Percentiles rank a stretch among this genome's conserved stretches.
These are phyloP conservation scores for Sarocladium strictum DNA, from an alignment of 2,329 filamentous ascomycete species.

Conservation along the genomic window DNA sequence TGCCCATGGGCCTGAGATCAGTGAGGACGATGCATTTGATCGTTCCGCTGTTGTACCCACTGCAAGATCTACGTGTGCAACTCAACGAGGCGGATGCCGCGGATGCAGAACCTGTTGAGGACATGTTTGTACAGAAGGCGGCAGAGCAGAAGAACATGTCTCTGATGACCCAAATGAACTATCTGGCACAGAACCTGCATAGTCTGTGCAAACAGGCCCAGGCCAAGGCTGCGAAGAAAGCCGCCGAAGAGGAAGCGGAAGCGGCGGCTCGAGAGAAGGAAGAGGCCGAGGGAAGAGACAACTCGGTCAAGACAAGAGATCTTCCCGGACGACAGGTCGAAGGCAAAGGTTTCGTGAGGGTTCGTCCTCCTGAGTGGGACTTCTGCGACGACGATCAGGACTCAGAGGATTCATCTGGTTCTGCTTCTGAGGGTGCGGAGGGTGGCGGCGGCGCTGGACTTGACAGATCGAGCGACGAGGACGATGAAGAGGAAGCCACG, in stretches of 20 bases:
- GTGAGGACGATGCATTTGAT: conserved; percentile 62
- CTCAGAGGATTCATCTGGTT: conserved; percentile 35
- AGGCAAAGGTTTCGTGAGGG: conserved; percentile 59
- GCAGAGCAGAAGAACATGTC: conserved; percentile 52
- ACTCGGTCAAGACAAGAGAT: conserved; percentile 9
- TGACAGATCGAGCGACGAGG: conserved; percentile 14
- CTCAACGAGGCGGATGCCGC: conserved; percentile 56
- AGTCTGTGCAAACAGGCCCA: conserved; percentile 52
- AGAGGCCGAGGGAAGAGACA: conserved; percentile 3
- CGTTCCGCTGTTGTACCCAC: conserved; percentile 65
- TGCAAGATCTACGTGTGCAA: conserved; percentile 60
- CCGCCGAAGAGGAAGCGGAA: not conserved
- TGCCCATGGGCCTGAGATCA: conserved; percentile 55
- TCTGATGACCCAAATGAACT: conserved; percentile 70
- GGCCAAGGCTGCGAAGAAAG: conserved; percentile 14
- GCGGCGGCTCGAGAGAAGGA: not conserved
- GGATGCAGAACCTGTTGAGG: conserved; percentile 58
- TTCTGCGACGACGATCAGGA: conserved; percentile 37
- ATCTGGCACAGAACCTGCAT: conserved; percentile 65
- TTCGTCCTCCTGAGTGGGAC: conserved; percentile 72
- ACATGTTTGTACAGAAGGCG: conserved; percentile 56
- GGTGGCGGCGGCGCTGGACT: conserved; percentile 37
- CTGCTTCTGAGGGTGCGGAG: conserved; percentile 34
- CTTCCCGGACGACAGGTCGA: conserved; percentile 20
- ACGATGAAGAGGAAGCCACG: not conserved